These are phyloP conservation scores for Calocybe indica DNA, from an alignment of 768 basidiomycete species.

Conservation along the genomic window DNA sequence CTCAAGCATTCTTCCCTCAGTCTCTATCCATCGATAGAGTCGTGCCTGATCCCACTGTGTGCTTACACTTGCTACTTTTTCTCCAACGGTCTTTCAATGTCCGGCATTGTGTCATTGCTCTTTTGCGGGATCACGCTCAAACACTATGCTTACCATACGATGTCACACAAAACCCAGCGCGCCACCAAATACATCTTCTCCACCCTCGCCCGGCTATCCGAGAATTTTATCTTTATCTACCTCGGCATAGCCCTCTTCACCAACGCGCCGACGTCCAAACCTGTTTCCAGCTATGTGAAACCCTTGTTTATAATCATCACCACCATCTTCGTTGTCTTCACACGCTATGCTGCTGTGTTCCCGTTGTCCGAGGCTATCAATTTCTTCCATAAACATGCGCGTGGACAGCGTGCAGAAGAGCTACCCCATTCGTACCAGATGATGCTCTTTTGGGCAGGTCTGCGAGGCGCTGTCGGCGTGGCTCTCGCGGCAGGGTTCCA, in stretches of 20 bases:
- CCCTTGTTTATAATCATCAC: slow-evolving; percentile 93
- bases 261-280: slow-evolving; percentile 67
- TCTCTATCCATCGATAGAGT: slow-evolving; percentile 89
- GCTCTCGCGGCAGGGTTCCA: slow-evolving; percentile 95
- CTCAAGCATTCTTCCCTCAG: slow-evolving; percentile 91
- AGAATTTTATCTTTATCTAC: slow-evolving; percentile 99
- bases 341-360: slow-evolving; percentile 94
- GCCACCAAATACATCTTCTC: slow-evolving; percentile 95
- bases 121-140: slow-evolving; percentile 99
- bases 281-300: slow-evolving; percentile 83
- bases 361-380: slow-evolving; percentile 94
- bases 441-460: slow-evolving; percentile 99
- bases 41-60: slow-evolving; percentile 90
- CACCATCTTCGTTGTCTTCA: slow-evolving; percentile 88
- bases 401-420: slow-evolving; percentile 85
- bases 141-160: slow-evolving; percentile 99
- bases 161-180: slow-evolving; percentile 92
- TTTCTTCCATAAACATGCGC: slow-evolving; percentile 76
- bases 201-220: slow-evolving; percentile 88
- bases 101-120: slow-evolving; percentile 93
- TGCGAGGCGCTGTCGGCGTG: slow-evolving; percentile 95
- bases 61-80: slow-evolving; percentile 99
- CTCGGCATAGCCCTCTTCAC: slow-evolving; percentile 98
- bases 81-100: slow-evolving; percentile 92
- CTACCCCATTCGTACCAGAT: slow-evolving; percentile 97